phyloP scores from a whole-genome alignment of 805 yeast genomes.

The Starmerella ratchasimensis region DNA sequence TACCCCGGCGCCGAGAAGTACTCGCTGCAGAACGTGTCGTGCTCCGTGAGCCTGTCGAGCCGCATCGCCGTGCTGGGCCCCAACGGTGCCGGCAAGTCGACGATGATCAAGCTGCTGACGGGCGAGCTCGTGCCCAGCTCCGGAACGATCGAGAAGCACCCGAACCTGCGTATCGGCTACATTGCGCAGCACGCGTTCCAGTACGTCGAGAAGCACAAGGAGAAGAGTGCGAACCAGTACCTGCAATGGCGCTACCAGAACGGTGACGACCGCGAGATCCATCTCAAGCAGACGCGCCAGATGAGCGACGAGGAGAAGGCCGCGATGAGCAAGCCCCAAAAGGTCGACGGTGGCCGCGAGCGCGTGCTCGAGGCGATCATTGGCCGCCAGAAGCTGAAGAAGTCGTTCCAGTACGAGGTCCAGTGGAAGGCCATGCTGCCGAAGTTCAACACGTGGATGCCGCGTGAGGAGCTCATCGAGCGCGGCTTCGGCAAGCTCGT shows the following conservation, averaged over 20 bases:
- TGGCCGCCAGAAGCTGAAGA: constrained; percentile 94
- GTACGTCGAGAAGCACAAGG: constrained; percentile 94
- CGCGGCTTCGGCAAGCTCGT: constrained; percentile 82
- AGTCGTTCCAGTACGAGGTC: constrained; percentile 90
- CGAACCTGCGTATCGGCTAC: constrained; percentile 93
- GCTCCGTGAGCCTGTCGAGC: constrained; percentile 88
- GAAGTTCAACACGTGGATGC: constrained; percentile 84
- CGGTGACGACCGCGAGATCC: constrained; percentile 96
- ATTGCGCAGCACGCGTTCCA: constrained; percentile 98
- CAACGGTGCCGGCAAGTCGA: constrained; percentile 98
- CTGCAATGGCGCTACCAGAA: constrained; percentile 96
- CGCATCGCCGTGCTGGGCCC: constrained; percentile 96
- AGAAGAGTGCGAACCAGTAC: constrained; percentile 94
- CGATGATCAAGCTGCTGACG: constrained; percentile 82
- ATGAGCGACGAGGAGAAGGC: constrained; percentile 65
- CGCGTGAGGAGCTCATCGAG: constrained; percentile 66
- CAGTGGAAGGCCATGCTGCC: constrained; percentile 92
- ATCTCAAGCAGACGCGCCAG: constrained; percentile 83
- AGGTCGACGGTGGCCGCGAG: constrained; percentile 69
- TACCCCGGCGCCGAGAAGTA: constrained; percentile 87
- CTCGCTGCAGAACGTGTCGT: constrained; percentile 62
- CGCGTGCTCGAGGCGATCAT: constrained; percentile 86
- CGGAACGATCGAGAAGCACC: constrained; percentile 94
- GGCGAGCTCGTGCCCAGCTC: constrained; percentile 77
- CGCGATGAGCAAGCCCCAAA: constrained; percentile 64